Base-by-base conservation (phyloP, 495 filamentous ascomycete species). In the Stereocaulon alpinum region DNA sequence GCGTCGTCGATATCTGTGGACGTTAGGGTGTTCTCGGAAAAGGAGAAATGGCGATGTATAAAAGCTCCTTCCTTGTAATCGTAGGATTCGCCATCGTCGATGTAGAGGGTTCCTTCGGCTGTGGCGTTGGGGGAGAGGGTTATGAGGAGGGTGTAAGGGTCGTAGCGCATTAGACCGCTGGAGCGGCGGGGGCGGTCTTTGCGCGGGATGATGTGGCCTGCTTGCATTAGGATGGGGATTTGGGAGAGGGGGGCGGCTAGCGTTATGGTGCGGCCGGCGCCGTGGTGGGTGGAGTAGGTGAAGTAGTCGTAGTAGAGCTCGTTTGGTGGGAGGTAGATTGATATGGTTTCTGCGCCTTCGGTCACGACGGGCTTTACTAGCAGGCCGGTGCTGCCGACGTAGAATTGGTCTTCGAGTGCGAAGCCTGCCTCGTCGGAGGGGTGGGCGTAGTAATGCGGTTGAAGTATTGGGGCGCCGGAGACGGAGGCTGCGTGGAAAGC, bases 231-330 rank as follows among this genome's bases (percentile, higher is more conserved):
- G 17, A 98, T 65, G 0, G 93, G 92, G 15, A 95, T 85, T 67
- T 84, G 87, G 24, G 94, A 86, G 15, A 96, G 74, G 1, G 91
- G 88, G 1, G 93, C 88, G 0, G 80, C 73, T 24, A 95, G 72
- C 0, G 79, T 86, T 59, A 87, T 74, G 50, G 67, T 75, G 68
- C 85, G 83, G 58, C 90, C 85, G 11, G 79, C 69, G 0, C 86
- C 87, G 18, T 82, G 73, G 69, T 93, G 83, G 44, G 81, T 73
- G 22, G 84, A 82, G 72, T 86, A 95, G 63, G 86, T 86, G 68
- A 91, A 93, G 73, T 98, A 97, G 69, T 96, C 87, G 67, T 89
- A 97, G 76, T 98, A 98, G 57, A 84, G 80, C 67, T 89, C 85
- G 61, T 84, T 80, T 61, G 95, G 89, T 5, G 91, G 84, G 50